Conservation (phyloP, 768 basidiomycete species). For the Leccinum fibrillosum region DNA sequence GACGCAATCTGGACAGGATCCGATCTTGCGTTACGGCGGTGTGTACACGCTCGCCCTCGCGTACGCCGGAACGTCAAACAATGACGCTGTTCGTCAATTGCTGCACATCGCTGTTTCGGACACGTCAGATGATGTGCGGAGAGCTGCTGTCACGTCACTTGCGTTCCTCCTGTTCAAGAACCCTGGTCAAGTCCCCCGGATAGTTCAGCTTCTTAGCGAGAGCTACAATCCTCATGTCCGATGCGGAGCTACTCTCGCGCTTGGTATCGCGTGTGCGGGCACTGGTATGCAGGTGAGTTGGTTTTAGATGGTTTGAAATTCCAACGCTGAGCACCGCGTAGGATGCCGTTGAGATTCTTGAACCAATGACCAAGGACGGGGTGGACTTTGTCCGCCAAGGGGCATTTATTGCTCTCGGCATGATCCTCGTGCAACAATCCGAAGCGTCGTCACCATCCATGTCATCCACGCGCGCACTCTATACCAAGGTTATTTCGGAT, state of each 20-base stretch:
- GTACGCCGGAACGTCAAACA: constrained; percentile 95
- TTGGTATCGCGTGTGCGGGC: constrained; percentile 96
- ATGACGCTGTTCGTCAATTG: constrained; percentile 85
- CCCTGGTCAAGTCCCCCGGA: constrained; percentile 91
- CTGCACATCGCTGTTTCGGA: constrained; percentile 98
- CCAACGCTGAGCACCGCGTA: constrained; percentile 28
- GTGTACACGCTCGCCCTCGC: constrained; percentile 96
- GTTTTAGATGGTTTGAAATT: background rate
- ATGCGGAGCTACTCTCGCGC: constrained; percentile 92
- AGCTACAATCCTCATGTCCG: constrained; percentile 99
- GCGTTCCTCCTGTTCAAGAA: constrained; percentile 98
- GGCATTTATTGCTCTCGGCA: constrained; percentile 91
- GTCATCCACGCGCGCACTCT: constrained; percentile 76
- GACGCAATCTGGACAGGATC: constrained; percentile 57
- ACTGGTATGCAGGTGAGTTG: constrained; percentile 82
- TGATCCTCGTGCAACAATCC: constrained; percentile 96
- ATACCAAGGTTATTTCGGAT: constrained; percentile 86
- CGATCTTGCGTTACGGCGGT: constrained; percentile 95
- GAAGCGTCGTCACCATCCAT: constrained; percentile 85
- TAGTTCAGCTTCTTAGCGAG: constrained; percentile 95
- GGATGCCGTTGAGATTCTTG: constrained; percentile 95
- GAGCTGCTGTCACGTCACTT: constrained; percentile 93
- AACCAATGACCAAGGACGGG: constrained; percentile 97
- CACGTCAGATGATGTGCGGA: constrained; percentile 94
- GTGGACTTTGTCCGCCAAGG: constrained; percentile 99